Evolutionary conservation across 2,329 filamentous ascomycete species (phyloP).

Genomic region (Ceratocystis papillata): DNA sequence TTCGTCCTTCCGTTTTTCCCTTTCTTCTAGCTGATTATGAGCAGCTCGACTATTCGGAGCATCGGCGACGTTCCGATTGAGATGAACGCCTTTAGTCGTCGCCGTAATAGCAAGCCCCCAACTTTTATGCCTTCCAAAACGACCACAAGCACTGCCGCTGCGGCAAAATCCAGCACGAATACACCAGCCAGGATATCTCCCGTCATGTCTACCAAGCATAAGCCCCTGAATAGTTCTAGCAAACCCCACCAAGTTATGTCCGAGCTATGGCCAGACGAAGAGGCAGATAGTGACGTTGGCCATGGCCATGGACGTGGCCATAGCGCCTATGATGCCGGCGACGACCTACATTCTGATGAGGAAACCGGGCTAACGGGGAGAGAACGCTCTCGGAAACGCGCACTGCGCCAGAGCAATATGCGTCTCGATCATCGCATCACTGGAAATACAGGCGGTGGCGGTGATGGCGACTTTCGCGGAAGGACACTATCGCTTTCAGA

Average conservation of each 20-base stretch:
- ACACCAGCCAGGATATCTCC: background rate
- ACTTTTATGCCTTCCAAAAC: constrained; percentile 1
- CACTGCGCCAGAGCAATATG: constrained; percentile 56
- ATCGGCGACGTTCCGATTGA: constrained; percentile 22
- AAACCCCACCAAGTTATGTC: background rate
- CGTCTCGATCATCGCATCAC: constrained; percentile 59
- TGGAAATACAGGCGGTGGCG: background rate
- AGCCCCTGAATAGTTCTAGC: background rate
- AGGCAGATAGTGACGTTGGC: constrained; percentile 39
- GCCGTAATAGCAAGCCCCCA: constrained; percentile 27
- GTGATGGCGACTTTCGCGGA: background rate
- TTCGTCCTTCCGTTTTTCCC: background rate
- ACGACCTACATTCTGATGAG: constrained; percentile 72
- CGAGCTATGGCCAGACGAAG: constrained; percentile 27
- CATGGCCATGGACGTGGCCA: background rate
- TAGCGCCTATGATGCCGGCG: constrained; percentile 45
- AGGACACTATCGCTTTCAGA: constrained; percentile 44
- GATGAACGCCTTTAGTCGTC: constrained; percentile 25
- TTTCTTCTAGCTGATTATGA: constrained; percentile 16
- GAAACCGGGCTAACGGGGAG: constrained; percentile 73
- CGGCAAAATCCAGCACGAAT: background rate
- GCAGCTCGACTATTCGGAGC: constrained; percentile 13
- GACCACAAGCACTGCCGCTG: background rate
- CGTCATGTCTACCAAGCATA: background rate
- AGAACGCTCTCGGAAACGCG: constrained; percentile 57